These are phyloP conservation scores for Heliophila coronopifolia DNA, from an alignment of 441 rosid genomes.

Conservation along the genomic window DNA sequence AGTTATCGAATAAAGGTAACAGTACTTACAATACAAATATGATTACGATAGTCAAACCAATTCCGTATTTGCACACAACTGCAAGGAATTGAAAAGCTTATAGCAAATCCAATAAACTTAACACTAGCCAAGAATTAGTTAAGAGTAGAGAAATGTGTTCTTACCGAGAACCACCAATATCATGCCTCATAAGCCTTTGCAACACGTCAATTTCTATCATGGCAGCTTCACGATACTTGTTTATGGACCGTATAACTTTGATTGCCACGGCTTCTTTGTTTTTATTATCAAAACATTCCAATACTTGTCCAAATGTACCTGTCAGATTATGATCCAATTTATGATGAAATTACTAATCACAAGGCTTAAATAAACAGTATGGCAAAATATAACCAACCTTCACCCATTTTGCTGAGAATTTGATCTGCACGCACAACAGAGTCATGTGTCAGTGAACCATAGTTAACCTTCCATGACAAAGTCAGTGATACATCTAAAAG, in stretches of 20 bases:
- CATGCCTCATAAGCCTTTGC: slow-evolving; percentile 76
- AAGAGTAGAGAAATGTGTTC: slow-evolving; percentile 27
- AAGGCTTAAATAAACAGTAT: background rate
- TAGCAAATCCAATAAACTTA: slow-evolving; percentile 39
- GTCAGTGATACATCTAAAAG: slow-evolving; percentile 8
- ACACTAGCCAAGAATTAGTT: slow-evolving; percentile 20
- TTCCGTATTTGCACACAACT: slow-evolving; percentile 99
- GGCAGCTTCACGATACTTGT: slow-evolving; percentile 88
- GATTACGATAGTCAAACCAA: slow-evolving; percentile 99
- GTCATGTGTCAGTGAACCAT: slow-evolving; percentile 10
- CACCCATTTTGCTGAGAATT: slow-evolving; percentile 87
- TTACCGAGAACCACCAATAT: slow-evolving; percentile 66
- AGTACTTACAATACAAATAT: slow-evolving; percentile 95
- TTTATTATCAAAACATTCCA: slow-evolving; percentile 78
- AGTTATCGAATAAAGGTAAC: slow-evolving; percentile 50
- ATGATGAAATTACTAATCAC: background rate
- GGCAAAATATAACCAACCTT: slow-evolving; percentile 49
- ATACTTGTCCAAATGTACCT: slow-evolving; percentile 93
- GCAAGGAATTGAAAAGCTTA: slow-evolving; percentile 72
- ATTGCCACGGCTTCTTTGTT: slow-evolving; percentile 74
- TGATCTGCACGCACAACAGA: slow-evolving; percentile 51
- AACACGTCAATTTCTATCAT: slow-evolving; percentile 86
- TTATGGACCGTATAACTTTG: slow-evolving; percentile 73
- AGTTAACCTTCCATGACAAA: background rate
- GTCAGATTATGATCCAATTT: slow-evolving; percentile 18